phyloP scores from a whole-genome alignment of 306 rosid species.

The Trifolium dubium region DNA sequence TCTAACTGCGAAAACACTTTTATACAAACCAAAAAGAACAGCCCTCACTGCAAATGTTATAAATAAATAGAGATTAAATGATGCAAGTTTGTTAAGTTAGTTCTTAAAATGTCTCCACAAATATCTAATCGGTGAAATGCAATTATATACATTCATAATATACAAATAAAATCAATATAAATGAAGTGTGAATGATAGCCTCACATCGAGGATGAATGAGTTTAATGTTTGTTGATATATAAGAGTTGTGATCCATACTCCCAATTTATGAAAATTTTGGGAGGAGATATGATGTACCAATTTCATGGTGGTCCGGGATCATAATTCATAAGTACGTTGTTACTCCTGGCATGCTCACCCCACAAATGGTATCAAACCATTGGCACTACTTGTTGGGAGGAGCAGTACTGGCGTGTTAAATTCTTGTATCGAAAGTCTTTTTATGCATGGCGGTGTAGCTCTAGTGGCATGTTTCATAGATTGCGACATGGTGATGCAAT shows the following conservation, averaged over 20 bases:
- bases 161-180: too few species aligned
- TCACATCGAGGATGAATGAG: neutral
- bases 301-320: neutral
- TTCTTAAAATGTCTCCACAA: neutral
- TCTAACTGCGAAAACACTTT: constrained; percentile 56
- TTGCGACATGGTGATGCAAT: neutral
- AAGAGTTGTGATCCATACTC: neutral
- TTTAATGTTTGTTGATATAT: neutral
- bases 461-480: neutral
- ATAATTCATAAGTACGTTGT: too few species aligned
- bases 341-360: neutral
- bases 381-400: neutral
- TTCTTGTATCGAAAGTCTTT: neutral
- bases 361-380: neutral
- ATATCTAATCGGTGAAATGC: neutral
- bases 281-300: neutral
- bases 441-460: neutral
- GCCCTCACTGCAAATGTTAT: constrained; percentile 67
- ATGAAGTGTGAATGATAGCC: neutral
- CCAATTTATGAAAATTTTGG: neutral
- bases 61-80: neutral
- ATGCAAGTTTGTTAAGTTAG: neutral
- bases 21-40: constrained; percentile 64
- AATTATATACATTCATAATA: neutral
- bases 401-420: neutral